Base-by-base conservation (phyloP, 192 early-diverging fungal species). In the Rhizophagus clarus region DNA sequence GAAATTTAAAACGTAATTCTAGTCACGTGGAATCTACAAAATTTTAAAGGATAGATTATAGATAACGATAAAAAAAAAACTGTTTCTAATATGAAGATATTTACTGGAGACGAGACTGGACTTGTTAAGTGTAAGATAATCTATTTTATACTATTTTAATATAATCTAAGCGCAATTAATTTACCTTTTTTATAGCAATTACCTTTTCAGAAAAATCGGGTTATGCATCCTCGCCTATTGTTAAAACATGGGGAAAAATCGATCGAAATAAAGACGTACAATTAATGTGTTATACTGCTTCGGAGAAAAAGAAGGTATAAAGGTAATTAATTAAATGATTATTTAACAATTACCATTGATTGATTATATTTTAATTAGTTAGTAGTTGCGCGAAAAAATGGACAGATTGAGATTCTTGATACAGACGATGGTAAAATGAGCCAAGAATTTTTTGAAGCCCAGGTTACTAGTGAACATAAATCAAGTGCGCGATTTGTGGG, bases 371-470 rank as follows among this genome's bases (percentile, higher is more conserved):
- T 34, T 31, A 20, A 28, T 61, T 81, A 89, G 82, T 60, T 90
- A 29, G 78, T 87, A 12, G 83, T 88, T n/a, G 89, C 88, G 26
- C 83, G 89, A 45, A 86, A 88, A 76, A 86, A 82, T 81, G 89
- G 89, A 12, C 72, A 78, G n/a, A 81, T 90, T 40, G 72, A 89
- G 24, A 80, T 89, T 61, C 49, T 87, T 66, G 81, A 84, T 60
- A 84, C 86, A 34, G 72, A 83, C 61, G 82, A 87, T 14, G 86
- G 84, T 11, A 51, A 81, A 28, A 31, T 79, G 9, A 28, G 81
- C 20, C 77, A 76, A 51, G 82, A 87, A 56, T 86, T 88, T 62
- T 81, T 72, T 1, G 83, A 88, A 20, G 66, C 73, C 0, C 34
- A 80, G 34, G 81, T 80, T 9, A 82, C 81, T 37, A 79, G 37